phyloP scores from a whole-genome alignment of 2,329 filamentous ascomycete genomes.

The Lecanicillium sp. region DNA sequence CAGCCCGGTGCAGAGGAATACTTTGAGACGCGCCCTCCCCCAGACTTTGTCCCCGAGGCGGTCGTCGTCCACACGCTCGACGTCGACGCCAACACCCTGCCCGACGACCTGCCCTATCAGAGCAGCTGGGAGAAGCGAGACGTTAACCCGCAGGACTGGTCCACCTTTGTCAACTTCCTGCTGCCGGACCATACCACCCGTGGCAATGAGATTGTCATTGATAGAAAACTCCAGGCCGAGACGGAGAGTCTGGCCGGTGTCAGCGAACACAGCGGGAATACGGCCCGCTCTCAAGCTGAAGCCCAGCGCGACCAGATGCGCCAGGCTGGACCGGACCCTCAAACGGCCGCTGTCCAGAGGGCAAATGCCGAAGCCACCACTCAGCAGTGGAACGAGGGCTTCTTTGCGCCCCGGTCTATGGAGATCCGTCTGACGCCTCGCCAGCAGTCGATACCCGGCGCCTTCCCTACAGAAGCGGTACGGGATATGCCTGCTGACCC shows the following conservation, averaged over 20 bases:
- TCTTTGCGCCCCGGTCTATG: slow-evolving; percentile 45
- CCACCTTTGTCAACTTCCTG: slow-evolving; percentile 50
- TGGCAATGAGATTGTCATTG: slow-evolving; percentile 38
- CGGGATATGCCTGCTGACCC: slow-evolving; percentile 4
- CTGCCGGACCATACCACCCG: slow-evolving; percentile 38
- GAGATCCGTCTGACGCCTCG: slow-evolving; percentile 26
- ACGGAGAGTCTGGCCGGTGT: slow-evolving; percentile 17
- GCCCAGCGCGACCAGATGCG: slow-evolving; percentile 33
- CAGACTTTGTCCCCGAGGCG: slow-evolving; percentile 16
- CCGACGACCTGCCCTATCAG: slow-evolving; percentile 37
- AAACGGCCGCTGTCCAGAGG: slow-evolving; percentile 14
- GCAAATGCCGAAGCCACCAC: slow-evolving; percentile 32
- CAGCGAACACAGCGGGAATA: slow-evolving; percentile 15
- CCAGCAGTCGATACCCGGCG: no score
- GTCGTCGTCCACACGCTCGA: slow-evolving; percentile 26
- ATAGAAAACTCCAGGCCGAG: slow-evolving; percentile 41
- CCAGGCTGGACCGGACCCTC: slow-evolving; percentile 9
- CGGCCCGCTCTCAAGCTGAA: slow-evolving; percentile 21
- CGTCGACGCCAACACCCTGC: slow-evolving; percentile 26
- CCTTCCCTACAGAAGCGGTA: no score
- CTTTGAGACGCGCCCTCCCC: slow-evolving; percentile 36
- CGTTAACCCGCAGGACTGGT: slow-evolving; percentile 47
- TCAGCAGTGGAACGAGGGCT: slow-evolving; percentile 48
- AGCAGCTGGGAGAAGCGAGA: slow-evolving; percentile 31
- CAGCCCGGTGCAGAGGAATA: slow-evolving; percentile 26